Base-by-base conservation (phyloP, 2,329 filamentous ascomycete species). In the Chaetomium olivaceum region DNA sequence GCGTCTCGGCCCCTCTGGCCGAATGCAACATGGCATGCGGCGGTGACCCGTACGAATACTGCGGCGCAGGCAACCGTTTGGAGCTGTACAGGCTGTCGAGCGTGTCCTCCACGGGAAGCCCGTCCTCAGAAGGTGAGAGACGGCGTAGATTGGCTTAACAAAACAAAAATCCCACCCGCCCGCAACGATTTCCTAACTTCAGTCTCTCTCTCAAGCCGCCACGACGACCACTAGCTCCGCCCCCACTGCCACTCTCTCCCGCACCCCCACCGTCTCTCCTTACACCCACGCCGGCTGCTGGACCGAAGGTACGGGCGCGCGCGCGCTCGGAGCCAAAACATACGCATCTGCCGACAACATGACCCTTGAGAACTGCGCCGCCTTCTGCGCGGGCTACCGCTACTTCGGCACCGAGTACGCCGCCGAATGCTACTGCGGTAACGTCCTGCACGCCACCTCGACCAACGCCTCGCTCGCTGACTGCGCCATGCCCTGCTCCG, bases 331-430 rank as follows among this genome's bases (percentile, higher is more conserved):
- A 12, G 79, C 74, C 31, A 75, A 74, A 11, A 70, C 73, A 3
- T 80, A 78, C 62, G 77, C 76, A 23, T 80, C 80, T 64, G 79
- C 80, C 48, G 56, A 61, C 25, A 73, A 73, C 50, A 83, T 84
- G 81, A 83, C 82, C 1, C 72, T 83, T 14, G 80, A 83, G 61
- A 76, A 71, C 61, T 84, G 82, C 72, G 77, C 78, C 73, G 67
- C 68, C 2, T 81, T 78, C 71, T 84, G 82, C 74, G 76, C 74
- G 2, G 76, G 73, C 0, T 83, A 78, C 73, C 74, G 75, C 52
- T 84, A 81, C 71, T 84, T 80, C 74, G 83, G 79, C 6, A 80
- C 82, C 5, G 82, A 85, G 69, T 85, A 81, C 70, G 79, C 81
- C 4, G 76, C 79, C 48, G 81, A 85, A 72, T 84, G 82, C 71